These are phyloP conservation scores for Apiospora pterosperma DNA, from an alignment of 2,329 filamentous ascomycete species.

Conservation along the genomic window DNA sequence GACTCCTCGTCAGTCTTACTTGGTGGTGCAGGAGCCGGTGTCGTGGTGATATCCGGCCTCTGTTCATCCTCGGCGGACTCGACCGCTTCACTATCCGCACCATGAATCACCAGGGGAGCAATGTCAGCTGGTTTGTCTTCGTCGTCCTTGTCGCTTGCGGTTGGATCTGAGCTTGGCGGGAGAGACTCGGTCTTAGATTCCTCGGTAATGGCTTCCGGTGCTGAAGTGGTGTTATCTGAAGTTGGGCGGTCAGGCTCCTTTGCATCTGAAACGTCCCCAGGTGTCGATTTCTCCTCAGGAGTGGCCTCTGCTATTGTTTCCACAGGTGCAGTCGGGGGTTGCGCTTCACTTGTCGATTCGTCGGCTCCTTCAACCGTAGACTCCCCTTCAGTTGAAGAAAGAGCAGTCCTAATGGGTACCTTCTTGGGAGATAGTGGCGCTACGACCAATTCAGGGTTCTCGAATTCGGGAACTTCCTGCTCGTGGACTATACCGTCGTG, in stretches of 20 bases:
- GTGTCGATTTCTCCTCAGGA: neutral
- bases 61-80: slow-evolving; percentile 3
- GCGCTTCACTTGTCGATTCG: neutral
- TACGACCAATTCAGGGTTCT: slow-evolving; percentile 55
- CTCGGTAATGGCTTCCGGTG: neutral
- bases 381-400: neutral
- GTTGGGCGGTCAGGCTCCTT: neutral
- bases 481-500: slow-evolving; percentile 54
- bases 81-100: neutral
- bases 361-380: neutral
- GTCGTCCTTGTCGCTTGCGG: neutral
- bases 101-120: neutral
- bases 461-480: slow-evolving; percentile 42
- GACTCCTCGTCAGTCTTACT: slow-evolving; percentile 24
- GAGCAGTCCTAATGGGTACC: neutral
- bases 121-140: neutral
- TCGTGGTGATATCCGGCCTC: neutral
- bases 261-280: neutral
- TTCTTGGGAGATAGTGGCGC: slow-evolving; percentile 55
- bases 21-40: slow-evolving; percentile 7
- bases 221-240: neutral
- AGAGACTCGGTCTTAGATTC: neutral
- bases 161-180: neutral
- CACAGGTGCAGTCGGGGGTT: neutral
- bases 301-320: neutral